Base-by-base conservation (phyloP, 768 basidiomycete species). In the Chalciporus chontae region DNA sequence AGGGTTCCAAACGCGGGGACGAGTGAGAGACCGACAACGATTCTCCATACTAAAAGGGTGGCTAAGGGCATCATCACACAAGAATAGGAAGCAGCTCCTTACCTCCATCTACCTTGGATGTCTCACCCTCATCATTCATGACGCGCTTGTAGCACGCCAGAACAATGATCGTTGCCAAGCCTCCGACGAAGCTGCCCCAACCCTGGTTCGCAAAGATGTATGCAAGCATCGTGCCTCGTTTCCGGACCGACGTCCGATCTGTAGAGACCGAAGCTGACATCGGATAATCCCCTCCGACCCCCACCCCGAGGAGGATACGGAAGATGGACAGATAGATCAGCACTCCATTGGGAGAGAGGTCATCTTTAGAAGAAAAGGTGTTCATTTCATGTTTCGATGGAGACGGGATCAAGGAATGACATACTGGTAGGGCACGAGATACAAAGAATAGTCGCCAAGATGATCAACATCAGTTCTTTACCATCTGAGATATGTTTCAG, bases 131-230 rank as follows among this genome's bases (percentile, higher is more conserved):
- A 36, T 67, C 77, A 37, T 86, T 74, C 77, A 90, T 86, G 8
- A 76, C 76, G 51, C 72, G 65, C 58, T 80, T 82, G 70, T 87
- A 90, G 36, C 74, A 76, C 2, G 76, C 71, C 26, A 90, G 71
- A 17, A 86, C 79, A 55, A 89, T 70, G 59, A 89, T 77, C 5
- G 80, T 81, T 19, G 75, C 74, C 52, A 90, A 62, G 41, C 75
- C 75, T 8, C 85, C 88, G 31, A 80, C 59, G 47, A 90, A 74
- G 37, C 75, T 80, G 24, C 89, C 87, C 85, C 86, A 89, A 10
- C 87, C 88, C 65, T 89, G 84, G 63, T 83, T 84, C 0, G 84
- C 75, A 57, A 88, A 89, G 57, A 87, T 85, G 60, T 85, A 87
- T 18, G 82, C 74, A n/a, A 91, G 74, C 68, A 90, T 75, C 0